phyloP scores from a whole-genome alignment of 78 protist genomes.

The Pigoraptor vietnamica region DNA sequence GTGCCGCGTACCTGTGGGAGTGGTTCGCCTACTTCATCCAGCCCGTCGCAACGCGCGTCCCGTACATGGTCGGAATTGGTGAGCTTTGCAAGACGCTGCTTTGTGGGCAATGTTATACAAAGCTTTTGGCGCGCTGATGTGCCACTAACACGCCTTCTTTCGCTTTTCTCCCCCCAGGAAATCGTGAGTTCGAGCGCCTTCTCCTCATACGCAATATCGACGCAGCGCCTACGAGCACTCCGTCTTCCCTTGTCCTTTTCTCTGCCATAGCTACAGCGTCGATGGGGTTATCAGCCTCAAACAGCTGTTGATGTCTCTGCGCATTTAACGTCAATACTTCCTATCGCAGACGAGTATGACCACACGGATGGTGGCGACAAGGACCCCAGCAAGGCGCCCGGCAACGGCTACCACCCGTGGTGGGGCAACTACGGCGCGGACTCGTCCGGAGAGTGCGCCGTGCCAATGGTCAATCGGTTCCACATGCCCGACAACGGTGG shows the following conservation, averaged over 20 bases:
- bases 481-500: slow-evolving; percentile 1
- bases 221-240: too few relatives aligned
- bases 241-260: too few relatives aligned
- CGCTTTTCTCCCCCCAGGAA: background rate
- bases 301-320: background rate
- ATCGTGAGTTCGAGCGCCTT: too few relatives aligned
- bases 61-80: slow-evolving; percentile 16
- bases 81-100: too few relatives aligned
- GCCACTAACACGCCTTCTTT: background rate
- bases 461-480: background rate
- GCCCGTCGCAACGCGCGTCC: background rate
- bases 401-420: background rate
- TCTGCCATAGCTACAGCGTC: too few relatives aligned
- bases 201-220: too few relatives aligned
- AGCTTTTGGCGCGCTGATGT: too few relatives aligned
- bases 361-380: background rate
- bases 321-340: background rate
- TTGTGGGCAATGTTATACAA: too few relatives aligned
- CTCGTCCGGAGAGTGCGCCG: slow-evolving; percentile 6
- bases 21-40: background rate
- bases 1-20: background rate
- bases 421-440: background rate
- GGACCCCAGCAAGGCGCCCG: background rate
- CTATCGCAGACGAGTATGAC: background rate
- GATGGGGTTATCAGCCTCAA: too few relatives aligned